Percentiles rank a stretch among this genome's conserved stretches.
Evolutionary conservation across 1,284 basidiomycete species (phyloP).

Genomic region (Dichomitus squalens): DNA sequence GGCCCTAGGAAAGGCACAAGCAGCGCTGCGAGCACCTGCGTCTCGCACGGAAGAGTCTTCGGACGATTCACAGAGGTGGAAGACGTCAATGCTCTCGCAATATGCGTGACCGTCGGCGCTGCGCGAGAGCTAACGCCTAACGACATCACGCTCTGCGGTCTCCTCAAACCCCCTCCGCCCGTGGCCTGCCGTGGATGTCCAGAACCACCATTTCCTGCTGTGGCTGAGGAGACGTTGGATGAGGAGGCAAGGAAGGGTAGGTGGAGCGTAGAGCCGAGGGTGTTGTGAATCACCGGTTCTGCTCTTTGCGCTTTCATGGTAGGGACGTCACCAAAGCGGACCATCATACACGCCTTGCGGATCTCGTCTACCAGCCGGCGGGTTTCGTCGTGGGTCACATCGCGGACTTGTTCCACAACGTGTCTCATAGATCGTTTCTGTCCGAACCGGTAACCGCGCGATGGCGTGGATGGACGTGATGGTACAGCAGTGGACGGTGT

Average conservation of each 20-base stretch:
- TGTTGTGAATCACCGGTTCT: slow-evolving; percentile 35
- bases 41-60: slow-evolving; percentile 53
- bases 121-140: slow-evolving; percentile 28
- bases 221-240: slow-evolving; percentile 28
- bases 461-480: slow-evolving; percentile 40
- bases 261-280: slow-evolving; percentile 42
- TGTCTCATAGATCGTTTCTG: slow-evolving; percentile 57
- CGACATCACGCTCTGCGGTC: slow-evolving; percentile 44
- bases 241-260: slow-evolving; percentile 51
- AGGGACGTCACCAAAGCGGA: slow-evolving; percentile 40
- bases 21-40: slow-evolving; percentile 58
- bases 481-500: slow-evolving; percentile 26
- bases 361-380: slow-evolving; percentile 53
- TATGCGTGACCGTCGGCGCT: slow-evolving; percentile 40
- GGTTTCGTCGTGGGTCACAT: slow-evolving; percentile 45
- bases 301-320: slow-evolving; percentile 32
- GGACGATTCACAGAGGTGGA: slow-evolving; percentile 32
- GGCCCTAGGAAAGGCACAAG: slow-evolving; percentile 54
- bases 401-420: slow-evolving; percentile 59
- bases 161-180: slow-evolving; percentile 31
- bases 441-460: slow-evolving; percentile 54
- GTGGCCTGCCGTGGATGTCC: slow-evolving; percentile 31
- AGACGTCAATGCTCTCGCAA: slow-evolving; percentile 35
- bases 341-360: slow-evolving; percentile 50
- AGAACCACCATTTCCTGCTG: not conserved